Percentiles rank a stretch among this genome's conserved stretches.
Evolutionary conservation across 805 yeast genomes (phyloP).

Genomic region (Cyberlindnera mrakii): DNA sequence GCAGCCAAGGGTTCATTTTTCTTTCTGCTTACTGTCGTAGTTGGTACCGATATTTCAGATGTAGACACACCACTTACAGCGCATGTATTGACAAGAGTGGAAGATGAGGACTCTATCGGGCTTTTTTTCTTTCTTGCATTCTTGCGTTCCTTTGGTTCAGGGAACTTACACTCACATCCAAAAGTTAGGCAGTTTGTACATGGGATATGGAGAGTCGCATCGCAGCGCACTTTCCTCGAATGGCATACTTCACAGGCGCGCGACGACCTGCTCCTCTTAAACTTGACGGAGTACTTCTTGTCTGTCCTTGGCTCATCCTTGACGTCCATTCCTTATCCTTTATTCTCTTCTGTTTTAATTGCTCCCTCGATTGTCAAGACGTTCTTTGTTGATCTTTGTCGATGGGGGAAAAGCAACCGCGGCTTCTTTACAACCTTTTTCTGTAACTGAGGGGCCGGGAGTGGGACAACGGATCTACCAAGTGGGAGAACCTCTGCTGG

Average conservation of each 20-base stretch:
- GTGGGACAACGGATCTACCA: too few relatives aligned
- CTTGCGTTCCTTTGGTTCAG: constrained; percentile 47
- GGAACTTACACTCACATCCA: constrained; percentile 65
- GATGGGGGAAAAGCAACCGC: too few relatives aligned
- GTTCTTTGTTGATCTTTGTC: too few relatives aligned
- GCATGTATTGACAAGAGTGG: too few relatives aligned
- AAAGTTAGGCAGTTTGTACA: constrained; percentile 69
- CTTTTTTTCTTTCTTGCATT: constrained; percentile 22
- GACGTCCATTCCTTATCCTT: neutral
- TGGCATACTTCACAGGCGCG: constrained; percentile 78
- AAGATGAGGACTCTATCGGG: too few relatives aligned
- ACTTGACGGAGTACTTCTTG: constrained; percentile 40
- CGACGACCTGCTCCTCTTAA: constrained; percentile 43
- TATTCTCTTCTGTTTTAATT: neutral
- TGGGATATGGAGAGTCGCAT: constrained; percentile 51
- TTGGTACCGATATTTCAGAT: constrained; percentile 6
- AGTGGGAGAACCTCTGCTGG: too few relatives aligned
- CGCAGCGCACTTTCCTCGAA: constrained; percentile 75
- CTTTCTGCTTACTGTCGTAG: constrained; percentile 17
- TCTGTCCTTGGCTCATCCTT: constrained; percentile 4
- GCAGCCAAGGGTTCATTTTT: constrained; percentile 30
- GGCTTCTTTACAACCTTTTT: neutral
- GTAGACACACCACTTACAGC: neutral
- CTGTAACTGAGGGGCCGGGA: too few relatives aligned
- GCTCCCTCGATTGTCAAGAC: too few relatives aligned